phyloP scores from a whole-genome alignment of 495 filamentous ascomycete genomes.

The Penicillium mononematosum region DNA sequence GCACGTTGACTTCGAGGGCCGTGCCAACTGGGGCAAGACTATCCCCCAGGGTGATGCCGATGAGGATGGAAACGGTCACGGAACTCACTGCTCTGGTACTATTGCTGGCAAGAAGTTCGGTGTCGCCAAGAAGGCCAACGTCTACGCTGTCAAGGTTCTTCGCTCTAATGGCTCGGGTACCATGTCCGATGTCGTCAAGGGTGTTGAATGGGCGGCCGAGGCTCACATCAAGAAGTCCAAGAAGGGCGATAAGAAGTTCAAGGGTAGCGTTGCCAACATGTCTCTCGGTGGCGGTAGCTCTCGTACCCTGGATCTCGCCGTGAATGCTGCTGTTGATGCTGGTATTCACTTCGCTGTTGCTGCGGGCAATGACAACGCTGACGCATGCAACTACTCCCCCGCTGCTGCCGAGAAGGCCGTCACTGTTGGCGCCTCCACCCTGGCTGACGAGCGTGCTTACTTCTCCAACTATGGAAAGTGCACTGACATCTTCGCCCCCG shows the following conservation, averaged over 20 bases:
- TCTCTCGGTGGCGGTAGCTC: slow-evolving; percentile 96
- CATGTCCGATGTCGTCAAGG: slow-evolving; percentile 98
- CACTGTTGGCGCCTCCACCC: slow-evolving; percentile 92
- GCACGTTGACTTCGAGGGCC: slow-evolving; percentile 96
- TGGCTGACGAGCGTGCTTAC: slow-evolving; percentile 95
- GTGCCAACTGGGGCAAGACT: slow-evolving; percentile 95
- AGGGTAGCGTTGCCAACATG: slow-evolving; percentile 99
- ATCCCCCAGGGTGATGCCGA: slow-evolving; percentile 82
- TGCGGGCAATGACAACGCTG: slow-evolving; percentile 96
- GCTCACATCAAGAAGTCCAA: slow-evolving; percentile 70
- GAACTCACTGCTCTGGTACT: slow-evolving; percentile 98
- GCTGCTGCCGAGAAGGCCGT: slow-evolving; percentile 89
- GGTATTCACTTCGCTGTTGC: slow-evolving; percentile 97
- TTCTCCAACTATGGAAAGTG: slow-evolving; percentile 99
- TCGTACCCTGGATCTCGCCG: slow-evolving; percentile 79
- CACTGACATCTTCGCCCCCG: slow-evolving; percentile 98
- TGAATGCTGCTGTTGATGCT: slow-evolving; percentile 86
- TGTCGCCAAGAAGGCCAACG: slow-evolving; percentile 97
- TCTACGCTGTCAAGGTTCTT: slow-evolving; percentile 97
- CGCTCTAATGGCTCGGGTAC: slow-evolving; percentile 95
- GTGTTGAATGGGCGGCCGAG: slow-evolving; percentile 92
- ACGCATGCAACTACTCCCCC: slow-evolving; percentile 99
- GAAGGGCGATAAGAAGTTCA: slow-evolving; percentile 93
- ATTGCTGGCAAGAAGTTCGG: slow-evolving; percentile 97
- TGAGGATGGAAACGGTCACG: slow-evolving; percentile 95